A percentile compares a stretch with the other conserved stretches of the same genome.
Evolutionary conservation across 2,329 filamentous ascomycete species (phyloP).

Genomic region (Colletotrichum horii): DNA sequence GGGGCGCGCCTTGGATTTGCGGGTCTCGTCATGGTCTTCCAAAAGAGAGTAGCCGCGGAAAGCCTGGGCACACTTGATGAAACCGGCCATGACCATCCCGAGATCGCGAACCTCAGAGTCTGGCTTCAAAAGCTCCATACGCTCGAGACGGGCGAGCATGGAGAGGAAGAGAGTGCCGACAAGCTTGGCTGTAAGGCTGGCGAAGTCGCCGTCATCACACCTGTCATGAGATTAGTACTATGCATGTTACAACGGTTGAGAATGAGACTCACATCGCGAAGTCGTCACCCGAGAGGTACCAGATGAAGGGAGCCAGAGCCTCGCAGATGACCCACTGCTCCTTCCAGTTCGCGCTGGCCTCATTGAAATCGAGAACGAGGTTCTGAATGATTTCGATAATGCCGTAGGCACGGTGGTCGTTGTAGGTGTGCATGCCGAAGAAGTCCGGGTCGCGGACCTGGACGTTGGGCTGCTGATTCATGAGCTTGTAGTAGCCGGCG

Average conservation of each 20-base stretch:
- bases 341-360: slow-evolving; percentile 37
- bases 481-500: slow-evolving; percentile 8
- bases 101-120: slow-evolving; percentile 41
- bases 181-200: slow-evolving; percentile 30
- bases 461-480: slow-evolving; percentile 1
- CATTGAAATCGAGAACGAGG: slow-evolving; percentile 41
- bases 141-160: slow-evolving; percentile 42
- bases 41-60: slow-evolving; percentile 24
- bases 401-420: slow-evolving; percentile 45
- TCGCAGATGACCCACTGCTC: slow-evolving; percentile 48
- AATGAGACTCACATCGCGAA: neutral
- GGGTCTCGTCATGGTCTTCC: neutral
- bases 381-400: slow-evolving; percentile 48
- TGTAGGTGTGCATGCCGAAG: slow-evolving; percentile 48
- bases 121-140: slow-evolving; percentile 32
- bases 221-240: neutral
- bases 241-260: neutral
- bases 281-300: slow-evolving; percentile 12
- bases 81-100: slow-evolving; percentile 41
- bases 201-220: slow-evolving; percentile 15
- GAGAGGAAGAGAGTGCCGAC: slow-evolving; percentile 40
- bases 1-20: slow-evolving; percentile 23
- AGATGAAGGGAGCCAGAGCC: slow-evolving; percentile 34
- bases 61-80: slow-evolving; percentile 26
- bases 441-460: slow-evolving; percentile 34